Base-by-base conservation (phyloP, 345 rosid species). In the Leavenworthia alabamica region DNA sequence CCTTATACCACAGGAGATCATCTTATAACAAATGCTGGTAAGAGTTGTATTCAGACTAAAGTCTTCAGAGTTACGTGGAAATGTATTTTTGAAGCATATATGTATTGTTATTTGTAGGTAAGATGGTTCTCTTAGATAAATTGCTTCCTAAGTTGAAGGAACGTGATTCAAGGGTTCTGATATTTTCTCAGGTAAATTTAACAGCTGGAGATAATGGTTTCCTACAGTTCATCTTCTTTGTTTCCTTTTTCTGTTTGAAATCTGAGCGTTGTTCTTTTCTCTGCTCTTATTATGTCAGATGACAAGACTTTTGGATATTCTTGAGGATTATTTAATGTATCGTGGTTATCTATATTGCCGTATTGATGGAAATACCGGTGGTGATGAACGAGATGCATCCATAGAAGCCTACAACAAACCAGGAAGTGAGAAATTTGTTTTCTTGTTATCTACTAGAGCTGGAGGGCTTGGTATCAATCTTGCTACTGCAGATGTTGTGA, bases 401-500 rank as follows among this genome's bases (percentile, higher is more conserved):
- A 94, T 94, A 66, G 99, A 94, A 32, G 81, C 89, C 68, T 94
- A 81, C 57, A 94, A 94, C 73, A 84, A 68, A 80, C 97, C 99
- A 54, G 99, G 96, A 70, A 90, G 99, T 70, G 99, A 94, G 81
- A 94, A 90, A 60, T 94, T 94, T 83, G 94, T 84, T 60, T 90
- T 94, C 80, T 73, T 94, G 82, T 70, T 94, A 74, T 94, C 99
- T 26, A 94, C 99, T 49, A 90, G 99, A 80, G 99, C 97, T 33
- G 99, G 99, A 68, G 99, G 99, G 63, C 97, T 90, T 71, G 97
- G 99, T 59, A 94, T 94, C 68, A 94, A 94, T 82, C 97, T 94
- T 71, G 97, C 97, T 56, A 94, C 99, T 35, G 99, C 99, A 43
- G 97, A 94, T 84, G 97, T 94, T 68, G 99, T 94, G 53, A 94